Conservation (phyloP, 352 stramenopile genomes). For the Ophiocytium majus region DNA sequence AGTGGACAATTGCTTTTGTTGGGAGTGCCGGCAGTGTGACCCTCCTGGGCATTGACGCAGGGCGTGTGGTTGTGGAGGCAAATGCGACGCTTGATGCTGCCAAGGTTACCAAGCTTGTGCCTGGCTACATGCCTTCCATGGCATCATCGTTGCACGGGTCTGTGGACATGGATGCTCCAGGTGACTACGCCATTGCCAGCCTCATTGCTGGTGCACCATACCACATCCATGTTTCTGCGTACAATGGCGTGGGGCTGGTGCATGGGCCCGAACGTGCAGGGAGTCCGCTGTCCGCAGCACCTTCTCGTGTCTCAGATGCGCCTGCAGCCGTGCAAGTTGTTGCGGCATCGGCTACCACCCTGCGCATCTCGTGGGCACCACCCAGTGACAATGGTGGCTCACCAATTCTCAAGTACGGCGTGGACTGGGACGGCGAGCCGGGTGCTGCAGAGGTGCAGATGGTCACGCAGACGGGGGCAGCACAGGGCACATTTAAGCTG, state of each 20-base stretch:
- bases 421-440: slow-evolving; percentile 58
- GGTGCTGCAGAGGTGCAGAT: slow-evolving; percentile 45
- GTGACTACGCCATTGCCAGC: slow-evolving; percentile 24
- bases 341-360: slow-evolving; percentile 68
- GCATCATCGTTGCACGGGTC: slow-evolving; percentile 48
- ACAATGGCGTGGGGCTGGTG: slow-evolving; percentile 79
- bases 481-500: slow-evolving; percentile 49
- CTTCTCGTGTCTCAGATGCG: slow-evolving; percentile 59
- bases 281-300: slow-evolving; percentile 66
- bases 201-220: slow-evolving; percentile 42
- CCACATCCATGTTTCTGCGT: slow-evolving; percentile 83
- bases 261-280: slow-evolving; percentile 75
- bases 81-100: slow-evolving; percentile 32
- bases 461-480: slow-evolving; percentile 37
- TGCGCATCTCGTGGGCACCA: slow-evolving; percentile 75
- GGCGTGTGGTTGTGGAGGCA: not conserved
- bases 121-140: slow-evolving; percentile 50
- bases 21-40: not conserved
- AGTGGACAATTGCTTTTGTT: slow-evolving; percentile 60
- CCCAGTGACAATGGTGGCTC: slow-evolving; percentile 75
- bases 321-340: slow-evolving; percentile 74
- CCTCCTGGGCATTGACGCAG: not conserved
- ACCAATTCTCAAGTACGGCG: slow-evolving; percentile 69
- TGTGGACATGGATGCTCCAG: slow-evolving; percentile 30
- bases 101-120: slow-evolving; percentile 25